A percentile compares a stretch with the other conserved stretches of the same genome.
Conservation (phyloP, 768 basidiomycete species). For the Boletus barrowsii region DNA sequence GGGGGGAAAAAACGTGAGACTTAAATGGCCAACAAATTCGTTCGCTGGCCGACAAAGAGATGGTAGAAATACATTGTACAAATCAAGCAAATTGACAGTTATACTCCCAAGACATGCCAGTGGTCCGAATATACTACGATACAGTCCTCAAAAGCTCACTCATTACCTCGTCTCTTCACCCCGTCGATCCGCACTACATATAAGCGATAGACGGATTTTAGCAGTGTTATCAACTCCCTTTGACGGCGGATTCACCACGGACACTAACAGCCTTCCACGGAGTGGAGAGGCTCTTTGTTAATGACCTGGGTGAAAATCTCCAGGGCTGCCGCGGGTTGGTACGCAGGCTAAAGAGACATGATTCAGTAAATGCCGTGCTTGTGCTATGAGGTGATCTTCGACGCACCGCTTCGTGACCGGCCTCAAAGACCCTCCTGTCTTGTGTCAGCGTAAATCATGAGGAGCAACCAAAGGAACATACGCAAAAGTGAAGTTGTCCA, state of each 20-base stretch:
- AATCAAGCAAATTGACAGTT: too few relatives aligned
- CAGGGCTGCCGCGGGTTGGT: neutral
- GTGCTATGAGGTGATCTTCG: neutral
- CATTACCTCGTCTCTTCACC: too few relatives aligned
- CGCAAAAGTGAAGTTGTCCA: slow-evolving; percentile 69
- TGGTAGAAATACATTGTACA: too few relatives aligned
- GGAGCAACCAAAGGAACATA: slow-evolving; percentile 32
- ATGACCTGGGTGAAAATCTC: slow-evolving; percentile 49
- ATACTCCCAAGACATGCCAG: too few relatives aligned
- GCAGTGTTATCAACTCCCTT: neutral
- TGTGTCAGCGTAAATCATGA: neutral
- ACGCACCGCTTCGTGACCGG: slow-evolving; percentile 65
- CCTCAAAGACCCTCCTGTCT: slow-evolving; percentile 48
- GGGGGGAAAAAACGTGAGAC: too few relatives aligned
- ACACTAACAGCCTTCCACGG: slow-evolving; percentile 28
- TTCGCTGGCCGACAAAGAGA: too few relatives aligned
- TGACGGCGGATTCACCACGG: too few relatives aligned
- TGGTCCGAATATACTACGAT: too few relatives aligned
- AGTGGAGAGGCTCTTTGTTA: slow-evolving; percentile 50
- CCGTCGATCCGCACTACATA: too few relatives aligned
- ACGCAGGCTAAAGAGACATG: slow-evolving; percentile 39
- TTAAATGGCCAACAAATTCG: too few relatives aligned
- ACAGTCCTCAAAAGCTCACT: too few relatives aligned
- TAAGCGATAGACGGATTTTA: too few relatives aligned
- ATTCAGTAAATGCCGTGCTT: neutral